Conservation (phyloP, 768 basidiomycete genomes). For the Rhodosporidiobolus odoratus region DNA sequence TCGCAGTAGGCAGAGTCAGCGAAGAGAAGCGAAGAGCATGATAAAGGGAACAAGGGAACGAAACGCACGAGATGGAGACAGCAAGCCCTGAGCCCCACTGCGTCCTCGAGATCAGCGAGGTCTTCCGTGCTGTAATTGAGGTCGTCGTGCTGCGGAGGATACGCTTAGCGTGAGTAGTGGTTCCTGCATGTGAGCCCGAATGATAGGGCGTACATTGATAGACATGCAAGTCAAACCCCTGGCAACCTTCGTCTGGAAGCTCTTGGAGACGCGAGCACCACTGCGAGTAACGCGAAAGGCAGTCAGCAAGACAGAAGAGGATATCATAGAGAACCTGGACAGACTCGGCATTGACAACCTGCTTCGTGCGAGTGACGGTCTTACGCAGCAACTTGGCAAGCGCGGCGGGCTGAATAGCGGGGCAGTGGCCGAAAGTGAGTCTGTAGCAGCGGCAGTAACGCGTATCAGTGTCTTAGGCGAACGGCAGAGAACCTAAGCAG, state of each 20-base stretch:
- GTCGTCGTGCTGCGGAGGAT: constrained; percentile 25
- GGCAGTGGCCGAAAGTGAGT: constrained; percentile 11
- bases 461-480: too few species aligned
- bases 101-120: constrained; percentile 4
- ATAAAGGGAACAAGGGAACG: too few species aligned
- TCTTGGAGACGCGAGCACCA: constrained; percentile 10
- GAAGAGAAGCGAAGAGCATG: too few species aligned
- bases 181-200: neutral
- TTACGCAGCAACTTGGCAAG: constrained; percentile 25
- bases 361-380: constrained; percentile 1
- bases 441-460: too few species aligned
- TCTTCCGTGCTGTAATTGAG: constrained; percentile 14
- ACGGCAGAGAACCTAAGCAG: too few species aligned
- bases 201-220: constrained; percentile 7
- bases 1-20: too few species aligned
- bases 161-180: neutral
- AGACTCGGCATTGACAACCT: constrained; percentile 12
- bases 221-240: constrained; percentile 12
- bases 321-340: too few species aligned
- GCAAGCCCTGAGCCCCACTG: neutral
- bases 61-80: constrained; percentile 27
- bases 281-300: neutral
- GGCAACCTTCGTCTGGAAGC: constrained; percentile 6
- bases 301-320: neutral
- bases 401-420: constrained; percentile 8